Base-by-base conservation (phyloP, 768 basidiomycete genomes). In the Boletus sp. region DNA sequence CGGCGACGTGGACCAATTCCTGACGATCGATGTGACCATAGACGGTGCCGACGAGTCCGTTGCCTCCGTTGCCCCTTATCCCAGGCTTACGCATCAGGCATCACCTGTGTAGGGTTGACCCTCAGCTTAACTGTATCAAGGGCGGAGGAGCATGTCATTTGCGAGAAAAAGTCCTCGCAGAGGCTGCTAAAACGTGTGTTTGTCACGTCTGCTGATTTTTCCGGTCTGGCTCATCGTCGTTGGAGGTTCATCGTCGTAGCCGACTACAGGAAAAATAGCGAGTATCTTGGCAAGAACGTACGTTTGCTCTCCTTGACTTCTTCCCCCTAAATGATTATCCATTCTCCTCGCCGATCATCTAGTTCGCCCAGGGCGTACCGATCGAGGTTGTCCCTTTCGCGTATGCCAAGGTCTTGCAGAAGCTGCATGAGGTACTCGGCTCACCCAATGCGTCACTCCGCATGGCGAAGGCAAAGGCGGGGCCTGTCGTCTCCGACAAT, bases 321-420 rank as follows among this genome's bases (percentile, higher is more conserved):
- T 39, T 43, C 2, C 1, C 13, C 4, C 4, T 19, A 5, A 0
- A 19, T 3, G 5, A 21, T 1, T 2, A 2, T 13, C 15, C 29
- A 8, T 37, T 15, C 35, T 44, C 30, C 35, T 41, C 35, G 37
- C 23, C 34, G 32, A 50, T 46, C 53, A 14, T 39, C 27, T 50
- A 95, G 93, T 98, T 85, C 75, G 78, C 76, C 19, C 81, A 87
- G 65, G 97, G 97, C 29, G 88, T 99, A 17, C 97, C 97, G 0
- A 85, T 99, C 50, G 97, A 99, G 74, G 95, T 99, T 10, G 90
- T 92, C 1, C 95, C 96, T 0, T 98, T 98, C 67, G 97, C 96
- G 3, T 97, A 97, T 70, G 89, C 87, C 42, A 88, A 86, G 64
- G 88, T 98, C 14, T 76, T 97, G 54, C 81, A 82, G 62, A 86